Evolutionary conservation across 345 rosid species (phyloP), one percentile per base, ranked within the genome.

Genomic region (Salix brachista): DNA sequence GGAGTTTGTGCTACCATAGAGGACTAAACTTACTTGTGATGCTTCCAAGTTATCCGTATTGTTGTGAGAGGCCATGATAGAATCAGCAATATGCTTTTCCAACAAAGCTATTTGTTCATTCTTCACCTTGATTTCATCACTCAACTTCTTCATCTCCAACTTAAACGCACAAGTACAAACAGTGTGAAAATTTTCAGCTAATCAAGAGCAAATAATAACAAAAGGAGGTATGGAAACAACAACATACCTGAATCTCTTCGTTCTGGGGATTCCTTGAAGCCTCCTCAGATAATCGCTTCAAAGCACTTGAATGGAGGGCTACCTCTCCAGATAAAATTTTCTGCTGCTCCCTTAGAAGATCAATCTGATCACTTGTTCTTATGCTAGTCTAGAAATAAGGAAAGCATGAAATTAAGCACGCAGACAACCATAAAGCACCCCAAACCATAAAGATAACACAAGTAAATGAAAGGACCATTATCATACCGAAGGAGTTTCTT

Each of bases 311-410:
- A 85, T 92, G 94, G 41, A 91, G 85, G 42, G 93, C 97, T 77
- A 86, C 91, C 82, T 89, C 99, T 65, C 97, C 99, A 6, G 91
- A 87, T 83, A 96, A 85, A 83, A 93, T 89, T 85, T 96, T 93
- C 79, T 89, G 97, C 69, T 96, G 98, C 85, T 93, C 98, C 89
- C 92, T 89, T 78, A 93, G 82, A 69, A 96, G 97, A 80, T 93
- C 95, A 71, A 93, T 81, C 84, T 92, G 97, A 82, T 93, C 96
- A 52, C 86, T 85, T 78, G 95, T 84, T 86, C 88, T 91, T 83
- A 84, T 85, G 88, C 92, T 88, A 70, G 89, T 84, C 98, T 93
- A 85, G 23, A 74, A 84, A 81, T 75, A 88, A 84, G 64, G 9
- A 71, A 70, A 41, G 62, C 28, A 44, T 6, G 25, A 30, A 62